Evolutionary conservation across 441 rosid genomes (phyloP).

Genomic region (Arabidopsis lyrata): DNA sequence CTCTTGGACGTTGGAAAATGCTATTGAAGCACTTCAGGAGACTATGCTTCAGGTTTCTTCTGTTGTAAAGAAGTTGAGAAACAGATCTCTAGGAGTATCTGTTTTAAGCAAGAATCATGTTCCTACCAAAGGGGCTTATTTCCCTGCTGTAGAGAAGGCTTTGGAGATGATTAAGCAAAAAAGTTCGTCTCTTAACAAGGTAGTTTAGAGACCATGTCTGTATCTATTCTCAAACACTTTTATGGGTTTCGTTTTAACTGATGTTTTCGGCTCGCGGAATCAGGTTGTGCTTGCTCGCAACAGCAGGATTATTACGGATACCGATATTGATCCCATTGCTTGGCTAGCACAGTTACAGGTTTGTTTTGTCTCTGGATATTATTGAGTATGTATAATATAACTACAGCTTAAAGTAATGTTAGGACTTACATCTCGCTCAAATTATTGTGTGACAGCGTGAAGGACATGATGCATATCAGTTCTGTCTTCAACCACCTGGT

Average conservation of each 20-base stretch:
- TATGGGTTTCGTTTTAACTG: background rate
- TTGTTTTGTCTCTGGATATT: conserved; percentile 14
- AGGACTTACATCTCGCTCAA: conserved; percentile 25
- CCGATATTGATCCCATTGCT: conserved; percentile 73
- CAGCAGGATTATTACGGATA: conserved; percentile 72
- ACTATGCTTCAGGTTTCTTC: conserved; percentile 75
- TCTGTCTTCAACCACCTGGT: conserved; percentile 90
- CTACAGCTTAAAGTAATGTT: background rate
- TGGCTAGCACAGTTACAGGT: conserved; percentile 92
- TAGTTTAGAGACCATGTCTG: conserved; percentile 22
- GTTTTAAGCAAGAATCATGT: conserved; percentile 64
- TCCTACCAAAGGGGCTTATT: conserved; percentile 71
- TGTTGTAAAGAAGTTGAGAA: conserved; percentile 47
- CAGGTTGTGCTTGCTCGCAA: conserved; percentile 96
- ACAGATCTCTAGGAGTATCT: conserved; percentile 56
- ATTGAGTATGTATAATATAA: background rate
- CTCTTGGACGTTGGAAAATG: conserved; percentile 69
- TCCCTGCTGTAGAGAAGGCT: conserved; percentile 76
- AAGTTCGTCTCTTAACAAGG: conserved; percentile 76
- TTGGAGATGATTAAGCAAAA: conserved; percentile 67
- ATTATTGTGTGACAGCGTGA: conserved; percentile 57
- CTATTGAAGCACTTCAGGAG: conserved; percentile 61
- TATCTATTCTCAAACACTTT: conserved; percentile 1
- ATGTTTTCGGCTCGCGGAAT: conserved; percentile 28
- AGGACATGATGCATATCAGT: conserved; percentile 90